Evolutionary conservation across 202 grass and related monocot species (phyloP), one percentile per base, ranked within the genome.

Genomic region (Saccharum hybrid): DNA sequence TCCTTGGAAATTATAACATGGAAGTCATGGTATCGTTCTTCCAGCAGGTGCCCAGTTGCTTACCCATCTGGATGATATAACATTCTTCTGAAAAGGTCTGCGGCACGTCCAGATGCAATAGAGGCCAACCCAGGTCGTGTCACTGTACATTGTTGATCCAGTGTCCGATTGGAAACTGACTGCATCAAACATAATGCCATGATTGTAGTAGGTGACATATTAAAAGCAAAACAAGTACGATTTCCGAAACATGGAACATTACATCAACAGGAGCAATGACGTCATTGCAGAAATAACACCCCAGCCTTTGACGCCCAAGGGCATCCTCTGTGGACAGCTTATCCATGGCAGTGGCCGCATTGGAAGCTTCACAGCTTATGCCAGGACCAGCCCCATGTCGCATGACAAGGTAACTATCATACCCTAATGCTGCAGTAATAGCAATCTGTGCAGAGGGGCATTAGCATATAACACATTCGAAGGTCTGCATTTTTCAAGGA

Each of bases 81-180:
- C 71, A 98, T 80, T 79, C 92, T 88, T 77, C 90, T 84, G 59
- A 95, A 88, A 40, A 98, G 93, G 77, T 98, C 96, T 15, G 87
- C 92, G 7, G 96, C 83, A 2, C 70, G 71, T 60, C 92, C 92
- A 81, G 96, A 98, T 76, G 90, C 90, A 83, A 98, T 90, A 33
- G 90, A 91, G 70, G 96, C 92, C 31, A 98, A 89, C 33, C 96
- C 96, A 83, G 96, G 96, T 59, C 96, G 88, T 81, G 96, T 98
- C 31, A 98, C 96, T 67, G 96, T 98, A 79, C 96, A 98, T 83
- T 98, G 96, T 79, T 95, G 96, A 81, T 98, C 96, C 83, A 98
- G 73, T 11, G 96, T 98, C 52, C 92, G 88, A 69, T 98, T 98
- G 45, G 96, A 95, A 39, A 94, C 84, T 0, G 96, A 98, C 96